These are phyloP conservation scores for Gracilaria gracilis DNA, from an alignment of 23 red algal species.

Conservation along the genomic window DNA sequence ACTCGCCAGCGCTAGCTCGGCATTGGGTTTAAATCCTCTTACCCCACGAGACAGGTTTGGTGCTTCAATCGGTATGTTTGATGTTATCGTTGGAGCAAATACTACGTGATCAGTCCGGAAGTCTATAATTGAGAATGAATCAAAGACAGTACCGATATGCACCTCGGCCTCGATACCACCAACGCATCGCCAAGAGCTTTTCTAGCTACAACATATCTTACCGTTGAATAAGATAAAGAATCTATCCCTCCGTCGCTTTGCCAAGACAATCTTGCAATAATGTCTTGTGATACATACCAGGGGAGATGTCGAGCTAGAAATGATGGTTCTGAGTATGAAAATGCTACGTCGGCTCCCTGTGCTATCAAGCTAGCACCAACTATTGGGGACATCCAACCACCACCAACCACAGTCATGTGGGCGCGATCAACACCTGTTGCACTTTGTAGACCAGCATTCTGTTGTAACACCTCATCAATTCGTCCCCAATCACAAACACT, in stretches of 20 bases:
- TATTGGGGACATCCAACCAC: slow-evolving; percentile 70
- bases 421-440: neutral
- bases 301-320: slow-evolving; percentile 59
- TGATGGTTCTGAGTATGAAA: slow-evolving; percentile 62
- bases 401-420: slow-evolving; percentile 60
- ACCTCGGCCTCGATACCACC: slow-evolving; percentile 53
- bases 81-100: slow-evolving; percentile 59
- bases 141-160: slow-evolving; percentile 68
- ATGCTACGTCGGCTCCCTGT: slow-evolving; percentile 61
- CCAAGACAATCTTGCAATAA: slow-evolving; percentile 54
- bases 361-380: slow-evolving; percentile 52
- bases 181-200: slow-evolving; percentile 5
- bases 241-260: slow-evolving; percentile 60
- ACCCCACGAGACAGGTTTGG: slow-evolving; percentile 23
- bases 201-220: slow-evolving; percentile 65
- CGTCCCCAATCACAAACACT: slow-evolving; percentile 37
- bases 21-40: slow-evolving; percentile 41
- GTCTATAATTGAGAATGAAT: slow-evolving; percentile 69
- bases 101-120: slow-evolving; percentile 69
- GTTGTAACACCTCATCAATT: slow-evolving; percentile 37
- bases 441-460: neutral
- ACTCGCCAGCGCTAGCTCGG: slow-evolving; percentile 52
- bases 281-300: slow-evolving; percentile 50
- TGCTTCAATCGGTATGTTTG: slow-evolving; percentile 28
- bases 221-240: slow-evolving; percentile 52